Base-by-base conservation (phyloP, 1,139 yeast species). In the Yamadazyma friedrichii region DNA sequence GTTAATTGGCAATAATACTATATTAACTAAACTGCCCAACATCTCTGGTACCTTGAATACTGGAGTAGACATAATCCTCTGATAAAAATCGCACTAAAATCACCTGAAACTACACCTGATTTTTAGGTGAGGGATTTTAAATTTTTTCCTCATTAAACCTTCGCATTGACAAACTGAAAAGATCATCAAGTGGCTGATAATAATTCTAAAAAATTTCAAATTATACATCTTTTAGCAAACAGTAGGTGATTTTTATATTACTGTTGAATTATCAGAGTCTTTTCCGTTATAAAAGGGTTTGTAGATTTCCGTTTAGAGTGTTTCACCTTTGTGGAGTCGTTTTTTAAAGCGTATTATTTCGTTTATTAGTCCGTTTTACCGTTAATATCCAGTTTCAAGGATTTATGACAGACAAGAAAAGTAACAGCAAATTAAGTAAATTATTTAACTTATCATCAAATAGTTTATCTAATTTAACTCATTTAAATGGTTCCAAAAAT, bases 401-500 rank as follows among this genome's bases (percentile, higher is more conserved):
- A 25, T 25, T 31, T 24, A 48, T 48, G 52, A 41, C 46, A 16
- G 52, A 48, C 26, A 47, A 32, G 15, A 36, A 45, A 36, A 39
- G 39, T 9, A 40, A 47, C 12, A 41, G 31, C 13, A 51, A 50
- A 29, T 34, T 51, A 13, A 44, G 49, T 9, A 51, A 46, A 28
- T 42, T 51, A 6, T 51, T 51, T 40, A 49, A 40, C 27, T 40
- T 51, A 30, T 50, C 54, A 9, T 45, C 37, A 31, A 42, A 51
- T 2, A 51, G 47, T 39, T 38, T 51, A 33, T 10, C 33, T 5
- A 31, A 25, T 31, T 35, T 31, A 15, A 20, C 24, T 20, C 24
- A 20, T 20, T 20, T 20, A 20, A 20, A 20, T 20, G 24, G 24
- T 20, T 20, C 24, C 24, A 20, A 20, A 20, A 34, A 36, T 30